Base-by-base conservation (phyloP, 1,139 yeast genomes). In the Groenewaldozyma sp. region DNA sequence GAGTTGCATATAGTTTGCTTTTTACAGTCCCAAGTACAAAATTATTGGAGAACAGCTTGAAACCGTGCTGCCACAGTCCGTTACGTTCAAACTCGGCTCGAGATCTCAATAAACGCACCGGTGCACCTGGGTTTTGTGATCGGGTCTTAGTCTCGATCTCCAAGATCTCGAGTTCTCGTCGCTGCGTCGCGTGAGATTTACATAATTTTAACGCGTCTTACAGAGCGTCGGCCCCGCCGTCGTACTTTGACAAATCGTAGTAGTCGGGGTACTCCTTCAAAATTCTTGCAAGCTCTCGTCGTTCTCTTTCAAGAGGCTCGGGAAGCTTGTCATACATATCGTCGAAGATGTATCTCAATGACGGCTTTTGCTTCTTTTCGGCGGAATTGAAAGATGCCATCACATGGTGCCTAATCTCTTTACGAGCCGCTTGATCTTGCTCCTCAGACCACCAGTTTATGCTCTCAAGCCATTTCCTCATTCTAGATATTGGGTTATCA, bases 401-500 rank as follows among this genome's bases (percentile, higher is more conserved):
- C 2, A 60, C 47, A 16, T 49, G 51, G 36, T 51, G 53, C 28
- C 57, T 47, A 7, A 49, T 39, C n/a, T 46, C 48, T 21, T 48
- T 48, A 26, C 59, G 49, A 13, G 54, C 47, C 21, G 42, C 45
- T 29, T 48, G 47, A 33, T 60, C 65, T 17, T 44, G 41, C 19
- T 51, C 58, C 22, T 59, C 64, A 34, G 46, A 45, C 65, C 65
- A 60, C 56, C 59, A 56, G 10, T 44, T 44, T 33, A 48, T 44
- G 36, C 35, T 35, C 43, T 59, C 62, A 40, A 60, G 41, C 59
- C 61, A 60, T 46, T 58, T 59, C 21, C 64, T 52, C 52, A 60
- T 49, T 27, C 65, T 49, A 5, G 58, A 43, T 24, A 60, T 51
- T 10, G 65, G 65, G 40, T 59, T 59, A 45, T 60, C 64, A 20